A percentile compares a stretch with the other conserved stretches of the same genome.
These are phyloP conservation scores for Tardiomyces blankii DNA, from an alignment of 1,139 yeast genomes.

Conservation along the genomic window DNA sequence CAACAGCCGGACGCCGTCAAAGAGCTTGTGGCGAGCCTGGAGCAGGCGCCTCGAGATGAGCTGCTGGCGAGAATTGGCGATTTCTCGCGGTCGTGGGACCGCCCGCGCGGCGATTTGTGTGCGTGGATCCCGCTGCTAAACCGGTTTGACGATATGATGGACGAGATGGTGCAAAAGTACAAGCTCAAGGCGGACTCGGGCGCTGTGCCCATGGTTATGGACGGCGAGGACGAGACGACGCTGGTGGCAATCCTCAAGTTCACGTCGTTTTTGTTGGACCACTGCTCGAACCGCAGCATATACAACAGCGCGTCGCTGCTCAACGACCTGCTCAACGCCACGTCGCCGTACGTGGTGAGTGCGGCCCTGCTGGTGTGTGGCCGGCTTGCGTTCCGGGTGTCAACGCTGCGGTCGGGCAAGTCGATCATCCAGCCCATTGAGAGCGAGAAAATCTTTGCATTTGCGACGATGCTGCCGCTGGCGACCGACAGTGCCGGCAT, in stretches of 20 bases:
- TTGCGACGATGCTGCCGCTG: conserved; percentile 21
- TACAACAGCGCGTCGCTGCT: conserved; percentile 60
- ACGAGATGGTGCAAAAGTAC: conserved; percentile 42
- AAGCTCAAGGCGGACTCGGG: conserved; percentile 39
- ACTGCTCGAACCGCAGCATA: conserved; percentile 56
- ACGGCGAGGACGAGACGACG: conserved; percentile 32
- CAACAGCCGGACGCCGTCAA: neutral
- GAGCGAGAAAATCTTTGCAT: conserved; percentile 17
- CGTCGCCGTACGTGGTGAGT: conserved; percentile 48
- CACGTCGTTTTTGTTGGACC: conserved; percentile 52
- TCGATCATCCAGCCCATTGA: conserved; percentile 26
- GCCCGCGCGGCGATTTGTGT: conserved; percentile 61
- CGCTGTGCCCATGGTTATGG: conserved; percentile 34
- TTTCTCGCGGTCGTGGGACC: conserved; percentile 39
- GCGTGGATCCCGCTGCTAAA: conserved; percentile 74
- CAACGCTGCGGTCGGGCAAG: conserved; percentile 33
- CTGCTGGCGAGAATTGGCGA: conserved; percentile 26
- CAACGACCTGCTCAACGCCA: conserved; percentile 46
- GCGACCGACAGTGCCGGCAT: conserved; percentile 8
- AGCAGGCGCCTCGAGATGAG: conserved; percentile 23
- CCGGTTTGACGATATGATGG: conserved; percentile 60
- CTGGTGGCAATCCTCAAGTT: conserved; percentile 47
- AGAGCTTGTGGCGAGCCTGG: conserved; percentile 30
- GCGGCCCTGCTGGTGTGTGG: conserved; percentile 57
- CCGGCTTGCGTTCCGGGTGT: conserved; percentile 47